Evolutionary conservation across 495 filamentous ascomycete genomes (phyloP).

Genomic region (Trichoderma erinaceum): DNA sequence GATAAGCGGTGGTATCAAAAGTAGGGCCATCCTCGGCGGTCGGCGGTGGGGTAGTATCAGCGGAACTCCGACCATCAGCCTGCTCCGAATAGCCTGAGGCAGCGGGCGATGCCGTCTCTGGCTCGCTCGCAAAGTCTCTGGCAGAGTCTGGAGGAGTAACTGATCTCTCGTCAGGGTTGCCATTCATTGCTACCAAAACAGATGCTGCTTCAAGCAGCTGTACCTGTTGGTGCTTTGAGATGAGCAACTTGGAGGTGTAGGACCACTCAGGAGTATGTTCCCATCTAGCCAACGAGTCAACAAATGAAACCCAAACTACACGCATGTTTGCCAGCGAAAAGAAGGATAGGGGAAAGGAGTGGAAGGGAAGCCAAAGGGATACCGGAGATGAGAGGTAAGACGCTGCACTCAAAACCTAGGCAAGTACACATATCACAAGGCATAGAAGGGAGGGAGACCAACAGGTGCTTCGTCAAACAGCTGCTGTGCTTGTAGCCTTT

Average conservation of each 20-base stretch:
- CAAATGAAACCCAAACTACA: conserved; percentile 21
- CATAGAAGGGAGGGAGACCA: conserved; percentile 62
- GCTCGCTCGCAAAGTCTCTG: conserved; percentile 64
- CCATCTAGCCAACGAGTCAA: conserved; percentile 68
- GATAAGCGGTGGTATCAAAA: conserved; percentile 31
- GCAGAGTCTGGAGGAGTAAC: conserved; percentile 52
- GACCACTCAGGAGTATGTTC: conserved; percentile 99
- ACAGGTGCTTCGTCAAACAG: conserved; percentile 99
- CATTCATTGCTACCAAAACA: conserved; percentile 90
- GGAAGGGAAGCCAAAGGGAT: neutral
- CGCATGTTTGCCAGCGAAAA: neutral
- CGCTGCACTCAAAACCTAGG: conserved; percentile 9
- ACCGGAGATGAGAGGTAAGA: neutral
- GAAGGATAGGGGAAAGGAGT: neutral
- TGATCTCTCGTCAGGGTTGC: conserved; percentile 41
- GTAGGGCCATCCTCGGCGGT: conserved; percentile 48
- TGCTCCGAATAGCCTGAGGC: conserved; percentile 71
- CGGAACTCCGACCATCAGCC: conserved; percentile 61
- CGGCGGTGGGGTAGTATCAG: conserved; percentile 66
- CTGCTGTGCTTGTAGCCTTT: conserved; percentile 99
- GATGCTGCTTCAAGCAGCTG: conserved; percentile 94
- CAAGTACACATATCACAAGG: conserved; percentile 29
- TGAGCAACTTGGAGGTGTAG: conserved; percentile 92
- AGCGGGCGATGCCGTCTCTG: conserved; percentile 66
- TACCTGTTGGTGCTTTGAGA: conserved; percentile 99